phyloP scores from a whole-genome alignment of 129 eudicot species.

The Flaveria linearis region DNA sequence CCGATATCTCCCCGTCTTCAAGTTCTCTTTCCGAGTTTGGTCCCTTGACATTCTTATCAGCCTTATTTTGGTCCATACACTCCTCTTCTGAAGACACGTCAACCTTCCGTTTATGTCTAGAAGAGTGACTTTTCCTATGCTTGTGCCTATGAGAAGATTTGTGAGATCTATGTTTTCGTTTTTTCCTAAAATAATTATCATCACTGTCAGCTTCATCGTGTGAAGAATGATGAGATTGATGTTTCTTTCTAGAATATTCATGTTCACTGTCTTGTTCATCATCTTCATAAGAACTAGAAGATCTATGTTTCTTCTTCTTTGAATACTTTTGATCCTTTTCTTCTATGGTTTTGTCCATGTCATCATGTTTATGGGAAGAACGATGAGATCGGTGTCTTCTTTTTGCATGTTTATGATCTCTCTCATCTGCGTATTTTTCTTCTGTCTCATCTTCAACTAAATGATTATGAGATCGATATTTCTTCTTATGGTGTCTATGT shows the following conservation, averaged over 20 bases:
- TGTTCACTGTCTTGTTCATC: slow-evolving; percentile 34
- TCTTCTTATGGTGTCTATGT: slow-evolving; percentile 35
- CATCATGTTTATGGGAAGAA: slow-evolving; percentile 38
- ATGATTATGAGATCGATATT: slow-evolving; percentile 36
- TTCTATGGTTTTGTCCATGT: slow-evolving; percentile 34
- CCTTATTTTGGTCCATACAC: slow-evolving; percentile 18
- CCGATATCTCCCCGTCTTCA: slow-evolving; percentile 77
- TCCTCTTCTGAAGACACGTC: slow-evolving; percentile 49
- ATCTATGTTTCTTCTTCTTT: slow-evolving; percentile 48
- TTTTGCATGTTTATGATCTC: slow-evolving; percentile 39
- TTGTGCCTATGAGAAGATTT: slow-evolving; percentile 48
- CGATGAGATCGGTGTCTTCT: slow-evolving; percentile 58
- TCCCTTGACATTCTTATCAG: slow-evolving; percentile 34
- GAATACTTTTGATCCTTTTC: slow-evolving; percentile 34
- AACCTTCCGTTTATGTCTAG: slow-evolving; percentile 37
- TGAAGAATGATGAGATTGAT: slow-evolving; percentile 46
- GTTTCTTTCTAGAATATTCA: slow-evolving; percentile 54
- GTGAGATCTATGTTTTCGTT: slow-evolving; percentile 56
- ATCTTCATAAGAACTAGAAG: slow-evolving; percentile 39
- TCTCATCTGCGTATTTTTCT: slow-evolving; percentile 26
- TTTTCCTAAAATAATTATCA: slow-evolving; percentile 34
- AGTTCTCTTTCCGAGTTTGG: slow-evolving; percentile 45
- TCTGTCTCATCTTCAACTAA: slow-evolving; percentile 40
- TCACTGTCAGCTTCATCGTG: slow-evolving; percentile 39
- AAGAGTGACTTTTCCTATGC: slow-evolving; percentile 54